Percentiles rank a stretch among this genome's conserved stretches.
phyloP scores from a whole-genome alignment of 2,329 filamentous ascomycete species.

The Pseudomassariella vexata region DNA sequence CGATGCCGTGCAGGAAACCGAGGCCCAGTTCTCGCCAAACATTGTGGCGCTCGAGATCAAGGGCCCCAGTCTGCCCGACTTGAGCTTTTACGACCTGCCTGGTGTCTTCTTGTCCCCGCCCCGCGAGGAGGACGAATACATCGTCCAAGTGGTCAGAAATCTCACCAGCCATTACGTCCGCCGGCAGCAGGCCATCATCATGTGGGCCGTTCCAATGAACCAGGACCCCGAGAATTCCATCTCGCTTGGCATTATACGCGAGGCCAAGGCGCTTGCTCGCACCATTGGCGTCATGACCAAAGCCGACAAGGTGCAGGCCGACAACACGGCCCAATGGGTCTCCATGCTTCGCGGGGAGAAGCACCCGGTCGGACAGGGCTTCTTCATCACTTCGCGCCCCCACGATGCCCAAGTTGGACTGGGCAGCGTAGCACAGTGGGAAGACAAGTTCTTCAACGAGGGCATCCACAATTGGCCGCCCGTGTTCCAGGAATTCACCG shows the following conservation, averaged over 20 bases:
- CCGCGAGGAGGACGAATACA: conserved; percentile 57
- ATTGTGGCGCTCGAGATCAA: conserved; percentile 71
- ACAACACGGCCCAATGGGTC: conserved; percentile 51
- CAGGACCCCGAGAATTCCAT: conserved; percentile 71
- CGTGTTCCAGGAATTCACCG: conserved; percentile 38
- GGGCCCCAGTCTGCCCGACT: conserved; percentile 61
- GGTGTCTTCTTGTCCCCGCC: conserved; percentile 71
- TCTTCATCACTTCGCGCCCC: conserved; percentile 72
- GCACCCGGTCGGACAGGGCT: conserved; percentile 65
- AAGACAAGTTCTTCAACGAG: conserved; percentile 45
- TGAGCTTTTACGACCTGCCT: conserved; percentile 82
- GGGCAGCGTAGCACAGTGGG: conserved; percentile 44
- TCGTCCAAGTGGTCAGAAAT: conserved; percentile 67
- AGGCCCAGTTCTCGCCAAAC: conserved; percentile 76
- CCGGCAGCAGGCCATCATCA: conserved; percentile 65
- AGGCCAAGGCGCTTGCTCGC: conserved; percentile 37
- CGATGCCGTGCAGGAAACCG: conserved; percentile 33
- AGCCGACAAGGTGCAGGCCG: conserved; percentile 61
- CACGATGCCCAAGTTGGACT: conserved; percentile 45
- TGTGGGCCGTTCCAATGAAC: conserved; percentile 74
- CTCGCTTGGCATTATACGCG: conserved; percentile 59
- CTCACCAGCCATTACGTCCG: conserved; percentile 65
- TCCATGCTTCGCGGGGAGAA: conserved; percentile 56
- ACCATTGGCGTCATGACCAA: conserved; percentile 70
- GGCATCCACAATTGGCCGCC: conserved; percentile 38